Evolutionary conservation across 2,329 filamentous ascomycete species (phyloP).

Genomic region (Cladosporium sp.): DNA sequence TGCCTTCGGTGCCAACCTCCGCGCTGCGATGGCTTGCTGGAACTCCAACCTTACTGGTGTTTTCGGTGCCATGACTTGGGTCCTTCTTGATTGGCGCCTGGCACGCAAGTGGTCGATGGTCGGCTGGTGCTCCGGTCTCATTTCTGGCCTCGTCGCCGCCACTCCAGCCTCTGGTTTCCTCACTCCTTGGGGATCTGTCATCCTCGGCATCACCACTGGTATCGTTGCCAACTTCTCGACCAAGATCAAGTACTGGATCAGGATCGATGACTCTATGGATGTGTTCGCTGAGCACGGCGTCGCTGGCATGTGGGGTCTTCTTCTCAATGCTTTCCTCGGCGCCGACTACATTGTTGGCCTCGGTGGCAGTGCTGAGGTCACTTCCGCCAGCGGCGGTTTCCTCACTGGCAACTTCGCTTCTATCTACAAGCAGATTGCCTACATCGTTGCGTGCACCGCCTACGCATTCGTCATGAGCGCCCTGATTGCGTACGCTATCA

Average conservation of each 20-base stretch:
- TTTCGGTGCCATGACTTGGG: conserved; percentile 92
- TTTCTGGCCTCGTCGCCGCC: conserved; percentile 84
- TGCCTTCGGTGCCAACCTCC: conserved; percentile 72
- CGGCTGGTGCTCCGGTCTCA: conserved; percentile 87
- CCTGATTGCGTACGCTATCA: conserved; percentile 72
- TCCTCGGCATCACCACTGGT: conserved; percentile 63
- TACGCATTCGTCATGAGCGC: conserved; percentile 77
- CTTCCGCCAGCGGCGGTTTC: conserved; percentile 68
- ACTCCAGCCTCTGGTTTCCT: conserved; percentile 83
- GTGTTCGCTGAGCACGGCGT: conserved; percentile 88
- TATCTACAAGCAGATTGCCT: conserved; percentile 79
- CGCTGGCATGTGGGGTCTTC: conserved; percentile 77
- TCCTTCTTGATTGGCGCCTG: conserved; percentile 90
- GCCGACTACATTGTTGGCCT: conserved; percentile 71
- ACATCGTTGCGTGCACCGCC: conserved; percentile 65
- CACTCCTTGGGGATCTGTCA: conserved; percentile 64
- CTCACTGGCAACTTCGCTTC: conserved; percentile 73
- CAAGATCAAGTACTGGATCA: conserved; percentile 77
- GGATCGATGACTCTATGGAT: conserved; percentile 84
- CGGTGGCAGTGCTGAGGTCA: conserved; percentile 63
- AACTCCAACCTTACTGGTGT: conserved; percentile 93
- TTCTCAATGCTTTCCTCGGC: conserved; percentile 75
- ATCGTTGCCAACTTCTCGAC: conserved; percentile 81
- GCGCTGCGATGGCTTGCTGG: conserved; percentile 96
- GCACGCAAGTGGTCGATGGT: conserved; percentile 94